These are phyloP conservation scores for Candida schatavii DNA, from an alignment of 805 yeast species.

Conservation along the genomic window DNA sequence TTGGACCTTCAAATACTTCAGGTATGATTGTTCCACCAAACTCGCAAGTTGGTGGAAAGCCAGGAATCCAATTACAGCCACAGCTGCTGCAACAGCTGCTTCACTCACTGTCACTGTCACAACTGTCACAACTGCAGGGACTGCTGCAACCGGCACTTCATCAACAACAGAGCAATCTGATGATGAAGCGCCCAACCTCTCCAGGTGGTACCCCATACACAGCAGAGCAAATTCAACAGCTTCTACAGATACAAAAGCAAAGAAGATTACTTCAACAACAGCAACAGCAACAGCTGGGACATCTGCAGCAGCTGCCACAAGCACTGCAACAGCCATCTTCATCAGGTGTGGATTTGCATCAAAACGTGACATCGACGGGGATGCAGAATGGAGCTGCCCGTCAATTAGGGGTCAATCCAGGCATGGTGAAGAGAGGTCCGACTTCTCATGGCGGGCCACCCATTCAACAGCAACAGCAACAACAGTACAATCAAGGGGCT, in stretches of 20 bases:
- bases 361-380: conserved; percentile 4
- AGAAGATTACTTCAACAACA: conserved; percentile 47
- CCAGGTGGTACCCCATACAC: conserved; percentile 59
- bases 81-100: conserved; percentile 15
- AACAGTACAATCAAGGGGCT: conserved; percentile 10
- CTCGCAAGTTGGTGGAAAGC: not conserved
- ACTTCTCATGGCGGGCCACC: conserved; percentile 3
- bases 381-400: not conserved
- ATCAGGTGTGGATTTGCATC: conserved; percentile 1
- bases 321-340: conserved; percentile 1
- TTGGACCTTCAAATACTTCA: conserved; percentile 1
- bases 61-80: not conserved
- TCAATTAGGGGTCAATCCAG: too few relatives aligned
- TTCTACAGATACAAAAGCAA: conserved; percentile 52
- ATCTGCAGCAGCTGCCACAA: conserved; percentile 10
- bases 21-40: not conserved
- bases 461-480: conserved; percentile 18
- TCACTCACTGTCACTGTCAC: conserved; percentile 6
- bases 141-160: conserved; percentile 9
- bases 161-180: conserved; percentile 8
- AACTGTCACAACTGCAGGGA: conserved; percentile 1
- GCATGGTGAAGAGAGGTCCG: not conserved
- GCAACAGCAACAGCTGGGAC: conserved; percentile 23
- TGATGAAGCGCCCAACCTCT: conserved; percentile 37
- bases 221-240: conserved; percentile 58